Base-by-base conservation (phyloP, 805 yeast species). In the Yarrowia sp. region DNA sequence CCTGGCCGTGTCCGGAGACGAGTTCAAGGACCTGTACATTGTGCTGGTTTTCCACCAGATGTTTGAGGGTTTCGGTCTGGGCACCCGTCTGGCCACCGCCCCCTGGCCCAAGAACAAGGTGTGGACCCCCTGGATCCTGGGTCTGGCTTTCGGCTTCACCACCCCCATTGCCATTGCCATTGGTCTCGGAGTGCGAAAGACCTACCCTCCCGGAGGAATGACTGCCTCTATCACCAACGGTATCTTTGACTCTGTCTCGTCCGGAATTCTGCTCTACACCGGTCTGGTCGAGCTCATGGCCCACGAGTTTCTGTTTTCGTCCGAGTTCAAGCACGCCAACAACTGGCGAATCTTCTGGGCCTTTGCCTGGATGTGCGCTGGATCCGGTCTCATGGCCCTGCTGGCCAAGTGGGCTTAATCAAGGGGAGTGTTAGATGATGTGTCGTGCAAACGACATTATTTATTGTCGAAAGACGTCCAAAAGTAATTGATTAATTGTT, bases 51-150 rank as follows among this genome's bases (percentile, higher is more conserved):
- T 89, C 82, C 94, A 89, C 77, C 94, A 89, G 77, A 81, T 86
- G 74, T 90, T 89, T 73, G 94, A 89, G 79, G 94, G 94, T 70
- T 81, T 89, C 66, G 94, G 94, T 72, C 81, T 89, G 70, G 93
- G 94, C 39, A 82, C 93, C 12, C 83, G 95, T 75, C 77, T 87
- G 58, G 85, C 90, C 1, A 81, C 82, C 43, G 84, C 86, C 19
- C 79, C 81, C 2, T 88, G 88, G 85, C 88, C 89, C 9, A 69
- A 72, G 24, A 43, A 70, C 19, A 79, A 76, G 70, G 75, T 79
- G 67, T 82, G 83, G 80, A 76, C 84, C 52, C 90, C 90, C 4
- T 86, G 83, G 77, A 69, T 79, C 1, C 76, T 86, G 68, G 84
- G 84, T 53, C 17, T 80, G 38, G 86, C 79, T 10, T 88, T 84